Evolutionary conservation across 306 rosid genomes (phyloP), one percentile per base, ranked within the genome.

Genomic region (Hippophae gyantsensis): DNA sequence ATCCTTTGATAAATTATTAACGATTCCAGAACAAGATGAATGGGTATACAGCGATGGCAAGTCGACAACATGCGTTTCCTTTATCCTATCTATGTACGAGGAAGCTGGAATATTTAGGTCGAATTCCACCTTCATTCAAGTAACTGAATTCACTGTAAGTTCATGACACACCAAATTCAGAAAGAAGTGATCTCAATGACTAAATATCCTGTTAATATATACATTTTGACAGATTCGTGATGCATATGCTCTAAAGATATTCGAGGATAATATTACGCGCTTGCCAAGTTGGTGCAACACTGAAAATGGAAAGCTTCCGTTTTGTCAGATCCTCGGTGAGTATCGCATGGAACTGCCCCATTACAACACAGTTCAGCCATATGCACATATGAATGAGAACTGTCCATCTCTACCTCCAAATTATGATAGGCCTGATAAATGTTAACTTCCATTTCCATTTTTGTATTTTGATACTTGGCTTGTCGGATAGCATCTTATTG

Each of bases 271-370:
- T 70, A 89, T 78, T 69, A 85, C 87, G 48, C 84, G 87, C 8
- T 54, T 90, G 61, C 98, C 98, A 46, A 79, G 65, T 66, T 90
- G 98, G 96, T 90, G 98, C 78, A 78, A 83, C 64, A 56, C 73
- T 38, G 86, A 79, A 73, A 77, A 58, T 13, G 84, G 81, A 64
- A 60, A 42, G 56, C 83, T 81, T 57, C 93, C 89, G 3, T 92
- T 92, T 75, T 92, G 98, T 86, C 98, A 92, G 82, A 83, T 92
- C 84, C 96, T 92, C 40, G 98, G 98, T 45, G 95, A 92, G 63
- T 87, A 81, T 56, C 66, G 73, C 76, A 92, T 92, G 96, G 95
- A 92, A 75, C 76, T 92, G 48, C 98, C 98, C 32, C 79, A 79
- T 65, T 92, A 87, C 53, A 87, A 92, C 83, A 76, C 96, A 12